Conservation (phyloP, 345 rosid genomes). For the Turnera subulata region DNA sequence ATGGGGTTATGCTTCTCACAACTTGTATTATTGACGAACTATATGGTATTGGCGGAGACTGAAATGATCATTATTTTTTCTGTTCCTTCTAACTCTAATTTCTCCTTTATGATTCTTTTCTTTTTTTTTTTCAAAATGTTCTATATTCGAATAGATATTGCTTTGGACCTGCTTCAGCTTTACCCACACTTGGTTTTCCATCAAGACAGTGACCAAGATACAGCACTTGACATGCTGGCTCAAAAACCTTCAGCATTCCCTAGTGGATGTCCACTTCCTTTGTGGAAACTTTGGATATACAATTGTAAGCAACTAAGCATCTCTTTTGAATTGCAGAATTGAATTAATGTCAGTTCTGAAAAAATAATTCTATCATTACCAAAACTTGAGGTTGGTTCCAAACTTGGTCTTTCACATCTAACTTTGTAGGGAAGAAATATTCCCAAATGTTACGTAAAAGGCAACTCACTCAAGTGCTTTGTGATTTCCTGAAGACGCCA, state of each 20-base stretch:
- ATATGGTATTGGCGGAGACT: conserved; percentile 39
- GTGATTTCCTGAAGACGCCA: neutral
- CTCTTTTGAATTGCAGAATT: too few relatives aligned
- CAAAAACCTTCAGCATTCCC: conserved; percentile 61
- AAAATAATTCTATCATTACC: too few relatives aligned
- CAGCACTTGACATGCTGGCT: conserved; percentile 54
- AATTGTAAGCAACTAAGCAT: conserved; percentile 32
- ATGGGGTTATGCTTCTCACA: conserved; percentile 59
- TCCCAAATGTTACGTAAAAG: neutral
- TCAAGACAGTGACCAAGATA: conserved; percentile 53
- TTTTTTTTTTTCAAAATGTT: neutral
- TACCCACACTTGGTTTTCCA: conserved; percentile 43
- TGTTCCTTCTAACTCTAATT: neutral
- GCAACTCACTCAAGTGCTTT: neutral
- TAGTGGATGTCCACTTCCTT: conserved; percentile 46
- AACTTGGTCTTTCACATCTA: too few relatives aligned
- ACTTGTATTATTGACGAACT: conserved; percentile 58
- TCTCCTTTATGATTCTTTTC: neutral
- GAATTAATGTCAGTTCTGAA: too few relatives aligned
- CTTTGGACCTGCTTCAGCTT: conserved; percentile 52
- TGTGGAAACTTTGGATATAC: conserved; percentile 60
- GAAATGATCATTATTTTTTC: neutral
- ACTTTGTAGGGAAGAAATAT: too few relatives aligned
- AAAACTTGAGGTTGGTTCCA: too few relatives aligned
- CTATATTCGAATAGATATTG: conserved; percentile 39